phyloP scores from a whole-genome alignment of 495 filamentous ascomycete species.

The Neohortaea acidophila region DNA sequence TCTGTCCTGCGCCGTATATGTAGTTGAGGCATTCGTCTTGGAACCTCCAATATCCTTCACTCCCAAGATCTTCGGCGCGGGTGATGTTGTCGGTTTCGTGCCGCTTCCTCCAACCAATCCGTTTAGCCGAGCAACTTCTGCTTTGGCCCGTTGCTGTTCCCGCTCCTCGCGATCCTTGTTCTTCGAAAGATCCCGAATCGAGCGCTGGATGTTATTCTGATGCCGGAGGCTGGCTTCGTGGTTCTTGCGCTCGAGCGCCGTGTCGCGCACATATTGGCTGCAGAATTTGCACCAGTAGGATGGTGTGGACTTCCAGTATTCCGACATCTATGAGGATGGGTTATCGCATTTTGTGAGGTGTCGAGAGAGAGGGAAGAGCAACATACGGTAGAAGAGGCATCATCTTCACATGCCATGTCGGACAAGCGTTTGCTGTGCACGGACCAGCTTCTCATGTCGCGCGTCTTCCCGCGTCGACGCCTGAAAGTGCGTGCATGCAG shows the following conservation, averaged over 20 bases:
- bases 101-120: constrained; percentile 42
- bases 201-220: constrained; percentile 77
- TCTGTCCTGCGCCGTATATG: constrained; percentile 45
- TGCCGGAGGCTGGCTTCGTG: constrained; percentile 85
- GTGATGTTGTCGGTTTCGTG: too few relatives aligned
- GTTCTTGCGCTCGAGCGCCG: constrained; percentile 71
- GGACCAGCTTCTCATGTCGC: too few relatives aligned
- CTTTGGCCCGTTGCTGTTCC: constrained; percentile 66
- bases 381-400: too few relatives aligned
- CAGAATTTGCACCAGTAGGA: constrained; percentile 98
- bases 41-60: constrained; percentile 6
- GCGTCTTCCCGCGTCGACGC: too few relatives aligned
- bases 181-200: constrained; percentile 72
- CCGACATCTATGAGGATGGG: constrained; percentile 49
- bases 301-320: constrained; percentile 98
- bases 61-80: too few relatives aligned
- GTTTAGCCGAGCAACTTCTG: constrained; percentile 75
- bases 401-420: too few relatives aligned
- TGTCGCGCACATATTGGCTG: constrained; percentile 79
- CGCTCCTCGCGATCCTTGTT: constrained; percentile 60
- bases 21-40: background rate
- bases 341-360: background rate
- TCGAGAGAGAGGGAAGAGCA: background rate
- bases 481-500: too few relatives aligned
- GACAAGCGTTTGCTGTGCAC: too few relatives aligned